A percentile compares a stretch with the other conserved stretches of the same genome.
Conservation (phyloP, 1,284 basidiomycete genomes). For the Sanghuangporus sanghuang region DNA sequence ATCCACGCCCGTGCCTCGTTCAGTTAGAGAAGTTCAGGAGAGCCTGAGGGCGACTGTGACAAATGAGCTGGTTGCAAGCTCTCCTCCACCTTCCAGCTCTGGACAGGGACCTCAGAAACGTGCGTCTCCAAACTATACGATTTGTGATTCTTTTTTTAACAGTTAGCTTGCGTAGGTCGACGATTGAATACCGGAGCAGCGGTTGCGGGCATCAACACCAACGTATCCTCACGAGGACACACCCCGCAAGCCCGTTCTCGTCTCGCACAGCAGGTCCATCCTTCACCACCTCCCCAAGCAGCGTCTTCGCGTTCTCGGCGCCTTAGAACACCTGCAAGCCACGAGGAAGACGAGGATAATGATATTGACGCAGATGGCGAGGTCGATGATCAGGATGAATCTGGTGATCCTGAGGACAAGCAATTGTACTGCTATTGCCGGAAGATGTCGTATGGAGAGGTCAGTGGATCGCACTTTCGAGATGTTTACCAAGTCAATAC, state of each 20-base stretch:
- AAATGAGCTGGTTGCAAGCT: constrained; percentile 4
- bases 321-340: constrained; percentile 21
- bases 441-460: constrained; percentile 60
- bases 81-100: background rate
- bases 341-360: constrained; percentile 35
- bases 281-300: constrained; percentile 6
- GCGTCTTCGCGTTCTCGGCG: background rate
- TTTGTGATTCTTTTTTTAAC: background rate
- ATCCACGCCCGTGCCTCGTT: background rate
- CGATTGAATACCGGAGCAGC: constrained; percentile 12
- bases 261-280: constrained; percentile 11
- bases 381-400: constrained; percentile 39
- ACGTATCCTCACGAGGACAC: constrained; percentile 9
- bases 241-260: constrained; percentile 17
- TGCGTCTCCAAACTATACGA: background rate
- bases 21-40: constrained; percentile 12
- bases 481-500: background rate
- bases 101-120: constrained; percentile 6
- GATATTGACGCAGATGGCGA: constrained; percentile 45
- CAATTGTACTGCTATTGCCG: constrained; percentile 62
- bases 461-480: constrained; percentile 26
- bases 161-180: background rate
- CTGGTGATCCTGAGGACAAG: constrained; percentile 48
- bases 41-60: constrained; percentile 1
- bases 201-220: constrained; percentile 6